Percentiles rank a stretch among this genome's conserved stretches.
Conservation (phyloP, 2,329 filamentous ascomycete species). For the Hypoxylon sp. region DNA sequence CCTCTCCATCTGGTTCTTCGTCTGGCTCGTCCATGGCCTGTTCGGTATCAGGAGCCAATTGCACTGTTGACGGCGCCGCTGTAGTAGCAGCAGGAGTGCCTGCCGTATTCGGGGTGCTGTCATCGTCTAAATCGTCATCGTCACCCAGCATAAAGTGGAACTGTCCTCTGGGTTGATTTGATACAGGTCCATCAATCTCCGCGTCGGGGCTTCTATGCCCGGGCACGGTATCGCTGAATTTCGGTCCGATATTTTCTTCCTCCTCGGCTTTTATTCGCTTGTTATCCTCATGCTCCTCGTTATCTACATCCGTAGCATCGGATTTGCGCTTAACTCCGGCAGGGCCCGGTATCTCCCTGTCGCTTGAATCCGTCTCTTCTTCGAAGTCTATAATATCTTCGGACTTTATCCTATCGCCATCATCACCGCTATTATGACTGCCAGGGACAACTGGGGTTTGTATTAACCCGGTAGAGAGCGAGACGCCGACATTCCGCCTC, state of each 20-base stretch:
- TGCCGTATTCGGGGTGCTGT: slow-evolving; percentile 26
- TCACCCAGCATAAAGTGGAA: slow-evolving; percentile 54
- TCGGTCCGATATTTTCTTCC: slow-evolving; percentile 16
- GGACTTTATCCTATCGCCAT: slow-evolving; percentile 24
- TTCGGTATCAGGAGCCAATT: slow-evolving; percentile 23
- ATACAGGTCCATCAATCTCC: slow-evolving; percentile 10
- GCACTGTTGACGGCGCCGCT: neutral
- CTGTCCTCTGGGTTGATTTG: slow-evolving; percentile 33
- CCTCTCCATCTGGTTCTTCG: slow-evolving; percentile 50
- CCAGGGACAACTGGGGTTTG: slow-evolving; percentile 21
- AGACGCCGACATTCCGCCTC: slow-evolving; percentile 29
- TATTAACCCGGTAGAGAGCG: slow-evolving; percentile 30
- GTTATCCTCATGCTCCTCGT: slow-evolving; percentile 24
- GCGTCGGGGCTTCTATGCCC: slow-evolving; percentile 16
- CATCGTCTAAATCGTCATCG: slow-evolving; percentile 49
- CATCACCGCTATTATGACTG: neutral
- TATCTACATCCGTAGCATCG: slow-evolving; percentile 32
- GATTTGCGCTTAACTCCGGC: slow-evolving; percentile 47
- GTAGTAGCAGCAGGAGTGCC: slow-evolving; percentile 4
- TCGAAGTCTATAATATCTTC: slow-evolving; percentile 37
- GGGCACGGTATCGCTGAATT: slow-evolving; percentile 30
- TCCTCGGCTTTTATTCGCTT: slow-evolving; percentile 48
- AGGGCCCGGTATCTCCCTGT: slow-evolving; percentile 12
- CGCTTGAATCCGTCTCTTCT: slow-evolving; percentile 30
- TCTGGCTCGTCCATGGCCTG: slow-evolving; percentile 28